These are phyloP conservation scores for Marasmius oreades DNA, from an alignment of 1,284 basidiomycete species.

Conservation along the genomic window DNA sequence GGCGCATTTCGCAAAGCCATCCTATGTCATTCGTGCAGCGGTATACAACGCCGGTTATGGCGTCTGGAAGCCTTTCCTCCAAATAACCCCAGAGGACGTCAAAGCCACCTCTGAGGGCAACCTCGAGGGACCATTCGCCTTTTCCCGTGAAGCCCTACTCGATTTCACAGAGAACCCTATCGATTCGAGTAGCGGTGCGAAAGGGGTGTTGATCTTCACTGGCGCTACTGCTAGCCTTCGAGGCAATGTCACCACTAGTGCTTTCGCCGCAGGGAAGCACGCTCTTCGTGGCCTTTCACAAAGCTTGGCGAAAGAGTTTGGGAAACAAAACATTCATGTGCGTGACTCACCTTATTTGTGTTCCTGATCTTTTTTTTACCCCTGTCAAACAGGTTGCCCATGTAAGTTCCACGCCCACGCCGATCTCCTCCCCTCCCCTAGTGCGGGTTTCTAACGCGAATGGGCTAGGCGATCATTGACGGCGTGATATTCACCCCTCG, in stretches of 20 bases:
- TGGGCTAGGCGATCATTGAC: slow-evolving; percentile 53
- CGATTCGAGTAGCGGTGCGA: slow-evolving; percentile 33
- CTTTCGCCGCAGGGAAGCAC: slow-evolving; percentile 68
- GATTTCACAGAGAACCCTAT: slow-evolving; percentile 58
- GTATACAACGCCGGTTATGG: slow-evolving; percentile 62
- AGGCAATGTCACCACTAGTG: slow-evolving; percentile 63
- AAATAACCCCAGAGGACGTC: slow-evolving; percentile 59
- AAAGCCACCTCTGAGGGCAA: slow-evolving; percentile 47
- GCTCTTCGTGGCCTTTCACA: slow-evolving; percentile 66
- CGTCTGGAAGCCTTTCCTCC: slow-evolving; percentile 66
- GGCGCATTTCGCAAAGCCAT: slow-evolving; percentile 43
- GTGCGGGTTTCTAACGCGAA: background rate
- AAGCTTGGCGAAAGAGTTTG: slow-evolving; percentile 78
- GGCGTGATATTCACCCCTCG: slow-evolving; percentile 57
- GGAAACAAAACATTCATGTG: slow-evolving; percentile 76
- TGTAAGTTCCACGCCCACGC: slow-evolving; percentile 36
- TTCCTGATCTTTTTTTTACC: background rate
- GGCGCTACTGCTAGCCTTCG: slow-evolving; percentile 70
- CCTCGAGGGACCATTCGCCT: slow-evolving; percentile 63
- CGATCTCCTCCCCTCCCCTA: background rate
- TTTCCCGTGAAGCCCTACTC: slow-evolving; percentile 59
- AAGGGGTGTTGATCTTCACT: slow-evolving; percentile 73
- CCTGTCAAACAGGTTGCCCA: slow-evolving; percentile 49
- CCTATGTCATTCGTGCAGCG: slow-evolving; percentile 55
- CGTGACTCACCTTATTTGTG: slow-evolving; percentile 16